A percentile compares a stretch with the other conserved stretches of the same genome.
Conservation (phyloP, 2,329 filamentous ascomycete genomes). For the Calonectria montana region DNA sequence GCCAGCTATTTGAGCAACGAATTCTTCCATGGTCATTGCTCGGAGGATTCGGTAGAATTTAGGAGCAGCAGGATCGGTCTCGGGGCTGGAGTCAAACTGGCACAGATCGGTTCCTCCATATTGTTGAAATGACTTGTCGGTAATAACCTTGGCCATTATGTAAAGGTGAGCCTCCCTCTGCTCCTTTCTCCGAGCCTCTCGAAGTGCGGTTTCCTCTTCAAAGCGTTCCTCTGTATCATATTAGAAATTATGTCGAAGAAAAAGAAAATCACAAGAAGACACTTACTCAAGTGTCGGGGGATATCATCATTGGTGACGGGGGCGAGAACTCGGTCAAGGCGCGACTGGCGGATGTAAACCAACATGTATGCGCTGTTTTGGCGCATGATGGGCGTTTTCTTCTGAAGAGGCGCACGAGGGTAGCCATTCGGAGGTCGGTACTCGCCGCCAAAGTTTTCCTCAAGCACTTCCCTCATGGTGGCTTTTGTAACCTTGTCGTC, state of each 20-base stretch:
- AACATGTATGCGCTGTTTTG: conserved; percentile 97
- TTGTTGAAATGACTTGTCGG: conserved; percentile 81
- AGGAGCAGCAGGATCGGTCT: conserved; percentile 77
- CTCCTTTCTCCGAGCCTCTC: conserved; percentile 85
- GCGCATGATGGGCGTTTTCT: conserved; percentile 69
- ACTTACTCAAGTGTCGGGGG: conserved; percentile 81
- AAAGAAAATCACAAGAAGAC: not conserved
- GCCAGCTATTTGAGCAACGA: conserved; percentile 76
- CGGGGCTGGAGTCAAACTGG: conserved; percentile 71
- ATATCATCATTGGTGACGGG: conserved; percentile 82
- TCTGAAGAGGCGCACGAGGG: conserved; percentile 60
- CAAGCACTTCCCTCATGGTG: conserved; percentile 88
- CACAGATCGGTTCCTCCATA: conserved; percentile 89
- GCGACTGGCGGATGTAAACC: conserved; percentile 92
- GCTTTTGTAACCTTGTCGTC: conserved; percentile 97
- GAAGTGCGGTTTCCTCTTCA: conserved; percentile 81
- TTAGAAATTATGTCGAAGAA: conserved; percentile 23
- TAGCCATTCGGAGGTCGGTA: conserved; percentile 67
- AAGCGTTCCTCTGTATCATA: conserved; percentile 71
- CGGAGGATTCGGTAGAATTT: conserved; percentile 79
- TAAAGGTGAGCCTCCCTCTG: conserved; percentile 95
- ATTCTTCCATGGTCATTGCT: conserved; percentile 80
- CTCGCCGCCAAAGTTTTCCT: conserved; percentile 97
- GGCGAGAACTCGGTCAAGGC: conserved; percentile 84
- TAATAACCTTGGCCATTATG: conserved; percentile 84